Conservation (phyloP, 495 filamentous ascomycete species). For the Penicillium bialowiezense region DNA sequence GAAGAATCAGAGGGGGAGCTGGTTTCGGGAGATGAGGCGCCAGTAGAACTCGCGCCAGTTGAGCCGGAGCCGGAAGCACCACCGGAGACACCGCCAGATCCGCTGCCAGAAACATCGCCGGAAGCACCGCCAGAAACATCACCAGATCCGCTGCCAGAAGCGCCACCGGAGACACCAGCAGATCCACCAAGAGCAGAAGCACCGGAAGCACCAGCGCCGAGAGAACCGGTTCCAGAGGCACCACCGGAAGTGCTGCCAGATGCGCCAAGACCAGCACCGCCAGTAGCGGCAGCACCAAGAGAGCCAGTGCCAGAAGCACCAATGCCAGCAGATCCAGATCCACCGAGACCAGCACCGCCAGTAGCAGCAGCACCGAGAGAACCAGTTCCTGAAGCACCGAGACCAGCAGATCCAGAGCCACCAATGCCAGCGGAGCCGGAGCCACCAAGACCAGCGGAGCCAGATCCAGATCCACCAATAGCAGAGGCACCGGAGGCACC, state of each 20-base stretch:
- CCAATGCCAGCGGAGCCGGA: slow-evolving; percentile 1
- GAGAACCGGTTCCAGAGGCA: background rate
- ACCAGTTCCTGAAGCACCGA: background rate
- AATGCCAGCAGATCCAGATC: background rate
- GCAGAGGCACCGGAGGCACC: slow-evolving; percentile 1
- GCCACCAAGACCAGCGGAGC: background rate
- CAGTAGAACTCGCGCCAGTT: slow-evolving; percentile 10
- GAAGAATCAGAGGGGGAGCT: slow-evolving; percentile 8
- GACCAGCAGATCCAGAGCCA: background rate
- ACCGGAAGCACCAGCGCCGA: background rate
- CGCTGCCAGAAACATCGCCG: background rate
- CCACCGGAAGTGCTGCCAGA: slow-evolving; percentile 2
- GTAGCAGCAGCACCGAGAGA: background rate
- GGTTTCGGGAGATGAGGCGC: slow-evolving; percentile 1
- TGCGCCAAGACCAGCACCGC: background rate
- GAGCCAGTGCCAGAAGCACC: background rate
- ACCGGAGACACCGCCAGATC: background rate
- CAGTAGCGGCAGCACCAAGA: too few relatives aligned
- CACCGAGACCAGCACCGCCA: slow-evolving; percentile 1
- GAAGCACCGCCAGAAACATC: background rate
- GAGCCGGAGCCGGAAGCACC: slow-evolving; percentile 9
- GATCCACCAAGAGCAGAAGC: too few relatives aligned
- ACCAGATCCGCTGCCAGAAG: slow-evolving; percentile 5
- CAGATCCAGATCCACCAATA: slow-evolving; percentile 1
- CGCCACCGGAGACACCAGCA: background rate